Percentiles rank a stretch among this genome's conserved stretches.
Evolutionary conservation across 83 land plant species (phyloP).

Genomic region (Picea mariana): DNA sequence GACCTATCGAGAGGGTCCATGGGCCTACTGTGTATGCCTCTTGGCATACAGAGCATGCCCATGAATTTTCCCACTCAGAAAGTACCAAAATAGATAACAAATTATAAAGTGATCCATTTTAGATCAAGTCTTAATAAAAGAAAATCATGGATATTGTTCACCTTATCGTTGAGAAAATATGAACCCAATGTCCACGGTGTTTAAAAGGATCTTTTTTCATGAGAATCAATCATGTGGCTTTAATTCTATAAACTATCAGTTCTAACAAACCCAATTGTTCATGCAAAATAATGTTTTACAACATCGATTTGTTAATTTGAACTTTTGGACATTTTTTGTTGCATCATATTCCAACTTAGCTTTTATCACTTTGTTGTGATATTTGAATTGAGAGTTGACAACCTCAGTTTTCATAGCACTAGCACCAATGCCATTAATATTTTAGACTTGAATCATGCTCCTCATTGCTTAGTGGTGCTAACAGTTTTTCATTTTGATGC

Average conservation of each 20-base stretch:
- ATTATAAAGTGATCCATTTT: too few species aligned
- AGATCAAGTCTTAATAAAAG: neutral
- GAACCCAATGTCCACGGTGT: neutral
- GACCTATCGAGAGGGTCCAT: too few species aligned
- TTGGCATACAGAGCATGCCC: too few species aligned
- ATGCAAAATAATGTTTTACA: neutral
- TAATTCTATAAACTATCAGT: neutral
- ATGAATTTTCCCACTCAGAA: too few species aligned
- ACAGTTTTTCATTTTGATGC: slow-evolving; percentile 8
- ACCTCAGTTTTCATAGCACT: neutral
- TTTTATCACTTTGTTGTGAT: neutral
- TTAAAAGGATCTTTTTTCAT: neutral
- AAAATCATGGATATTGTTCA: neutral
- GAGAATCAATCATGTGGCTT: neutral
- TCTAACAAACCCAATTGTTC: neutral
- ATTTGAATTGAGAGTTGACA: neutral
- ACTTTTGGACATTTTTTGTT: neutral
- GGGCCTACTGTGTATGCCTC: too few species aligned
- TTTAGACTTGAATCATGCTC: neutral
- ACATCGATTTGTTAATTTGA: neutral
- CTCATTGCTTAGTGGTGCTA: neutral
- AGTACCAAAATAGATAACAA: too few species aligned
- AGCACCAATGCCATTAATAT: too few species aligned
- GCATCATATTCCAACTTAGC: neutral
- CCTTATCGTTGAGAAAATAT: neutral